Percentiles rank a stretch among this genome's conserved stretches.
Evolutionary conservation across 345 rosid genomes (phyloP).

Genomic region (Camelina laxa): DNA sequence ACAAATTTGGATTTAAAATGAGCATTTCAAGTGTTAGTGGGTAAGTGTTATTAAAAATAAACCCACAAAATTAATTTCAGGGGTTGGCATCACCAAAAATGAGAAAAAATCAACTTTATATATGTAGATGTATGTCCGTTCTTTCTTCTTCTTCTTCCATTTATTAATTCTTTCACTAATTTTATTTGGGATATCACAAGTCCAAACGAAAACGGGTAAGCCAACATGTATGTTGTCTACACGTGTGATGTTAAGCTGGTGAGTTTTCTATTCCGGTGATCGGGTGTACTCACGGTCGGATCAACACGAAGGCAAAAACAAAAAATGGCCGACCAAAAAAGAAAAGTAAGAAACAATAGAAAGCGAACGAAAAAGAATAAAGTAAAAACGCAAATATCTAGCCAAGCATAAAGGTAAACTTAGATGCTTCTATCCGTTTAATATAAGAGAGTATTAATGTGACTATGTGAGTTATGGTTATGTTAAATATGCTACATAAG

Average conservation of each 20-base stretch:
- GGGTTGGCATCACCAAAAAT: no score
- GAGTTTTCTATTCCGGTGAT: neutral
- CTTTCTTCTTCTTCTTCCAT: neutral
- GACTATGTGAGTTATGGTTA: no score
- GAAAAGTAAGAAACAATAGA: constrained; percentile 3
- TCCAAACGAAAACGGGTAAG: neutral
- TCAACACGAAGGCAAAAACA: constrained; percentile 10
- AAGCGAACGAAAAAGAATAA: neutral
- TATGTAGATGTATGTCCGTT: neutral
- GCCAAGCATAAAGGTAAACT: neutral
- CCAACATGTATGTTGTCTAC: constrained; percentile 11
- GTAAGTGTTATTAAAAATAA: no score
- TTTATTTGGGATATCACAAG: neutral
- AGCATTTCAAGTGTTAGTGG: no score
- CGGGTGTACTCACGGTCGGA: neutral
- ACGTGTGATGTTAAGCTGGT: neutral
- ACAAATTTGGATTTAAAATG: no score
- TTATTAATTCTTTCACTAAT: neutral
- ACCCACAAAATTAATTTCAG: no score
- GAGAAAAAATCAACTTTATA: no score
- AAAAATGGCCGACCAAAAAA: constrained; percentile 26
- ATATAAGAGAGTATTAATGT: no score
- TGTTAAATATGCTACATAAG: no score
- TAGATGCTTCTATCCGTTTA: neutral
- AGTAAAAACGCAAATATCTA: neutral